Base-by-base conservation (phyloP, 1,139 yeast genomes). In the Yamadazyma diospyri region DNA sequence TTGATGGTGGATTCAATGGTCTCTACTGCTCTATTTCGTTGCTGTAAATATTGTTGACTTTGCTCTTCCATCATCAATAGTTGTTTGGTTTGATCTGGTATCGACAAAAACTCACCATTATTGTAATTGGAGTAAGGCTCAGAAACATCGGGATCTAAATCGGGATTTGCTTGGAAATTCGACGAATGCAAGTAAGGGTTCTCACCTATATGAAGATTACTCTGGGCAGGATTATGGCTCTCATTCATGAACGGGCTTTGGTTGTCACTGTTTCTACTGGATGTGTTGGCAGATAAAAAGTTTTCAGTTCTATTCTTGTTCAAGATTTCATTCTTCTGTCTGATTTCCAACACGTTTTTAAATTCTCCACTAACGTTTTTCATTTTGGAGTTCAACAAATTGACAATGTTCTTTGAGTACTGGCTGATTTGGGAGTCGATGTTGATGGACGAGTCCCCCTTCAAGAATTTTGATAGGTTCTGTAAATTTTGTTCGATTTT, bases 1-100 rank as follows among this genome's bases (percentile, higher is more conserved):
- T 89, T 94, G 40, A 92, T 92, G 1, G 98, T 92, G 16, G 89
- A 76, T 54, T 92, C 99, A 33, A 92, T 92, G 2, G 96, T 87
- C 55, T 92, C 97, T 30, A 92, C 97, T 0, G 98, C 98, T 27
- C 81, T 62, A 48, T 80, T 81, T 50, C 99, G 75, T 48, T 84
- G 94, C 51, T 81, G 92, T 40, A 89, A 61, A 55, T 92, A 92
- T 44, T 70, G 72, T 41, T 76, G 76, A 41, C 64, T 75, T 48
- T 81, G 88, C 51, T 88, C 95, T 51, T 87, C 88, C 70, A 81
- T 64, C 47, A 82, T 57, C 34, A 76, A 64, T 54, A 87, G 61
- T 46, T 86, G 89, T 49, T 82, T 85, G 28, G 87, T 83, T 50
- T 83, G 88, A 46, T 77, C 78, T 1, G 94, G 94, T 30, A 84